These are phyloP conservation scores for Sporothrix globosa DNA, from an alignment of 2,329 filamentous ascomycete genomes.

Conservation along the genomic window DNA sequence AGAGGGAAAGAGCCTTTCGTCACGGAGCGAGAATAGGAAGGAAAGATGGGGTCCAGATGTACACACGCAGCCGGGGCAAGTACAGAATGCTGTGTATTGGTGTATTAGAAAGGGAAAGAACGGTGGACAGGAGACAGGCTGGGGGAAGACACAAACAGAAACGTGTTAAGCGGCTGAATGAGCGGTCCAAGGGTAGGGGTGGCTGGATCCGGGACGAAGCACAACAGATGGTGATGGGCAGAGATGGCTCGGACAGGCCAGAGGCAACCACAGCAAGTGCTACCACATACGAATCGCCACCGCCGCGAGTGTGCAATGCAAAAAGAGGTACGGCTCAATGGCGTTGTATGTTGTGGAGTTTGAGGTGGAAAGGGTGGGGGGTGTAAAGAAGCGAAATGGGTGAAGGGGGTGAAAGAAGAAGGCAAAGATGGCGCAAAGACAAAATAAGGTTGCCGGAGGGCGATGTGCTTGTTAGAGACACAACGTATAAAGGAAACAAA, in stretches of 20 bases:
- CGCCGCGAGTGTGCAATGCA: background rate
- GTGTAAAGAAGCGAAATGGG: background rate
- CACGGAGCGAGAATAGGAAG: background rate
- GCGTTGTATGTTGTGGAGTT: constrained; percentile 20
- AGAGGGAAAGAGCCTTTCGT: background rate
- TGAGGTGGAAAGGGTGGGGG: background rate
- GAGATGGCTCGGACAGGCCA: background rate
- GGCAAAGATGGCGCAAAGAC: background rate
- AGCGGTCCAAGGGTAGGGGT: background rate
- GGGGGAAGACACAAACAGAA: background rate
- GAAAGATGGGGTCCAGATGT: background rate
- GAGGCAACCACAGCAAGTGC: constrained; percentile 4
- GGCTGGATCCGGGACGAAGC: constrained; percentile 11
- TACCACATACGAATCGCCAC: constrained; percentile 1
- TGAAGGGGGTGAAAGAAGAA: constrained; percentile 1
- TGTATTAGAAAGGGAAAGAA: constrained; percentile 4
- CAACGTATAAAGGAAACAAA: constrained; percentile 3
- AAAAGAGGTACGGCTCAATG: constrained; percentile 18
- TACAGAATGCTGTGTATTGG: background rate
- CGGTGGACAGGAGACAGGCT: background rate
- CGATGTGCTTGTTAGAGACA: background rate
- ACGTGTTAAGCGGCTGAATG: constrained; percentile 28
- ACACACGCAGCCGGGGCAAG: background rate
- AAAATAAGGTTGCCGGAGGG: constrained; percentile 12
- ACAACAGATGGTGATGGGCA: background rate